Evolutionary conservation across 2,329 filamentous ascomycete genomes (phyloP).

Genomic region (Chaetomium olivaceum): DNA sequence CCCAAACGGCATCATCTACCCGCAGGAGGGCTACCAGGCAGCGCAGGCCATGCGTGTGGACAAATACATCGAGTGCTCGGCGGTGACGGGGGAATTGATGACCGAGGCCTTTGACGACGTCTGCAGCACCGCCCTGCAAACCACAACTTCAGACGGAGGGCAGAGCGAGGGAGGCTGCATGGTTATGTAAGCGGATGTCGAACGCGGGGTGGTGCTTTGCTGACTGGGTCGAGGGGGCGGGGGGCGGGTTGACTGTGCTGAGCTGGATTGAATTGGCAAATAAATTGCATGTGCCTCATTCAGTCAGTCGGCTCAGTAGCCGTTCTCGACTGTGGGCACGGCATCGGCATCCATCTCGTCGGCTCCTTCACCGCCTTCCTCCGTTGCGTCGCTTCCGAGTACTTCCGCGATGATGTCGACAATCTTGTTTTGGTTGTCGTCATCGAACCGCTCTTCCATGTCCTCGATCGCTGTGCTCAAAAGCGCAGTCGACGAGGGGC

Average conservation of each 20-base stretch:
- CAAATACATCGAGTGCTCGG: constrained; percentile 65
- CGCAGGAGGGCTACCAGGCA: constrained; percentile 59
- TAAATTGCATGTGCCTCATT: neutral
- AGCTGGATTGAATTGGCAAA: too few species aligned
- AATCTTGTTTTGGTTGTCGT: constrained; percentile 60
- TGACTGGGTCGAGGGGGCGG: neutral
- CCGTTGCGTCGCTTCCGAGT: constrained; percentile 50
- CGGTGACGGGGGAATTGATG: constrained; percentile 60
- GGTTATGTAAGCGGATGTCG: constrained; percentile 46
- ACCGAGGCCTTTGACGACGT: constrained; percentile 61
- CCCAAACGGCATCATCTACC: constrained; percentile 61
- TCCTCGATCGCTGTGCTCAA: constrained; percentile 67
- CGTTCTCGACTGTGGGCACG: constrained; percentile 41
- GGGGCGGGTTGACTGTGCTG: too few species aligned
- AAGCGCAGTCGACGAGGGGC: constrained; percentile 57
- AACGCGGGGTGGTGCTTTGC: neutral
- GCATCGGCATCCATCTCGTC: constrained; percentile 38
- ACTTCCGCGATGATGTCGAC: constrained; percentile 58
- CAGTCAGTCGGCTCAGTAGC: constrained; percentile 13
- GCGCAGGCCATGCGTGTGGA: constrained; percentile 62
- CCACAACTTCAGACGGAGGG: constrained; percentile 48
- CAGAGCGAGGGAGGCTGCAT: constrained; percentile 58
- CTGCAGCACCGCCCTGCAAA: constrained; percentile 55
- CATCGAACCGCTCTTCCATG: constrained; percentile 59
- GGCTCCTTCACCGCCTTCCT: constrained; percentile 38